These are phyloP conservation scores for Wickerhamomyces sp. DNA, from an alignment of 1,139 yeast genomes.

Conservation along the genomic window DNA sequence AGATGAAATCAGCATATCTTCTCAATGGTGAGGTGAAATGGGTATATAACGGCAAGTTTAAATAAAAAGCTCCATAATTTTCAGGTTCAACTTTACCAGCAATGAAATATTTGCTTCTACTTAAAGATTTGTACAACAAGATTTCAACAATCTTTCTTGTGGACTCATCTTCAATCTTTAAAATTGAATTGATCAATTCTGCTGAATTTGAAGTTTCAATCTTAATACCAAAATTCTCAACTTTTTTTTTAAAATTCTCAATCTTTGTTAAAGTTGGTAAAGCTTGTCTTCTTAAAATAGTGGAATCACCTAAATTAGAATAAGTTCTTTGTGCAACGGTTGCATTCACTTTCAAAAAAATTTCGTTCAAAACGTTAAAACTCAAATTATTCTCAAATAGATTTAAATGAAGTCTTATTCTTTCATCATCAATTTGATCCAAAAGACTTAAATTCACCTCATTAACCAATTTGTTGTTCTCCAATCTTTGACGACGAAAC, in stretches of 20 bases:
- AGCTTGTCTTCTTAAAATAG: constrained; percentile 83
- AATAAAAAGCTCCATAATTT: constrained; percentile 70
- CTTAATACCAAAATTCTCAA: constrained; percentile 57
- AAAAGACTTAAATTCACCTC: constrained; percentile 61
- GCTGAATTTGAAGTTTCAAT: constrained; percentile 76
- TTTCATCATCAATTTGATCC: constrained; percentile 83
- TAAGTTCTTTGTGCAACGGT: constrained; percentile 82
- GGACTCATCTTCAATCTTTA: constrained; percentile 56
- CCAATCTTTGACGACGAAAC: constrained; percentile 67
- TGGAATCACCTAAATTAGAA: constrained; percentile 71
- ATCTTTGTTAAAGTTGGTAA: constrained; percentile 79
- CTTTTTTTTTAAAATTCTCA: constrained; percentile 72
- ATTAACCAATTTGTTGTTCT: constrained; percentile 42
- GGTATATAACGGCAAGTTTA: constrained; percentile 80
- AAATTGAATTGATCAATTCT: constrained; percentile 66
- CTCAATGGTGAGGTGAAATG: constrained; percentile 93
- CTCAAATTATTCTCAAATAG: constrained; percentile 63
- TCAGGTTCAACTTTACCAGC: constrained; percentile 88
- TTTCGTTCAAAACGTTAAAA: constrained; percentile 61
- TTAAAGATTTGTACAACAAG: constrained; percentile 73
- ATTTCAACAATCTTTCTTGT: constrained; percentile 77
- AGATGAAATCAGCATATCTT: constrained; percentile 88
- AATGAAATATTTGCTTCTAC: constrained; percentile 79
- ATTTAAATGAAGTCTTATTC: constrained; percentile 64
- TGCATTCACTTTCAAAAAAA: constrained; percentile 74